These are phyloP conservation scores for Viola odorata DNA, from an alignment of 345 rosid species.

Conservation along the genomic window DNA sequence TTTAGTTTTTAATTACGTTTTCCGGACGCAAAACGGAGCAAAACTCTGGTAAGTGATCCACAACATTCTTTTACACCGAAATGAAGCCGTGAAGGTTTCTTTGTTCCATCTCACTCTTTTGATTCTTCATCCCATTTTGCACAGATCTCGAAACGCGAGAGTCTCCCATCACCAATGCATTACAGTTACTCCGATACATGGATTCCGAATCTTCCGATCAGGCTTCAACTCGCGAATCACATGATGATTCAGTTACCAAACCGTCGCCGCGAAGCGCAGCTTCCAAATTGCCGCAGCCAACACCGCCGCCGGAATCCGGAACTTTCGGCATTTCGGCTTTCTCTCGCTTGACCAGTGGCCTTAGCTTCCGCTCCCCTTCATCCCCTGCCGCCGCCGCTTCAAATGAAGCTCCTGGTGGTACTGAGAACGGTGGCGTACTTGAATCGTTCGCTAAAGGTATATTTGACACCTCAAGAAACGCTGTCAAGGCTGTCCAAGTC, in stretches of 20 bases:
- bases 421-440: conserved; percentile 13
- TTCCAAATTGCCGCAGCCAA: conserved; percentile 17
- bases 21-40: no score
- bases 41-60: no score
- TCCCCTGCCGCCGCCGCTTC: neutral
- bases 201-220: conserved; percentile 29
- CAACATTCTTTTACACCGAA: no score
- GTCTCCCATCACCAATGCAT: no score
- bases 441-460: conserved; percentile 26
- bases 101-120: no score
- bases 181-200: conserved; percentile 25
- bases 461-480: conserved; percentile 26
- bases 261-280: conserved; percentile 6
- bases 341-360: conserved; percentile 16
- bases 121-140: no score
- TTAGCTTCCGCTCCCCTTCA: conserved; percentile 10
- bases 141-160: no score
- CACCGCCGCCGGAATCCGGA: conserved; percentile 4
- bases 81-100: no score
- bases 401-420: neutral
- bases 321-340: conserved; percentile 9
- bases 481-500: conserved; percentile 30
- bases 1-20: no score
- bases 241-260: neutral
- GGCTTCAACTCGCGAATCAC: conserved; percentile 16